A percentile compares a stretch with the other conserved stretches of the same genome.
Conservation (phyloP, 345 rosid genomes). For the Rhodamnia argentea region DNA sequence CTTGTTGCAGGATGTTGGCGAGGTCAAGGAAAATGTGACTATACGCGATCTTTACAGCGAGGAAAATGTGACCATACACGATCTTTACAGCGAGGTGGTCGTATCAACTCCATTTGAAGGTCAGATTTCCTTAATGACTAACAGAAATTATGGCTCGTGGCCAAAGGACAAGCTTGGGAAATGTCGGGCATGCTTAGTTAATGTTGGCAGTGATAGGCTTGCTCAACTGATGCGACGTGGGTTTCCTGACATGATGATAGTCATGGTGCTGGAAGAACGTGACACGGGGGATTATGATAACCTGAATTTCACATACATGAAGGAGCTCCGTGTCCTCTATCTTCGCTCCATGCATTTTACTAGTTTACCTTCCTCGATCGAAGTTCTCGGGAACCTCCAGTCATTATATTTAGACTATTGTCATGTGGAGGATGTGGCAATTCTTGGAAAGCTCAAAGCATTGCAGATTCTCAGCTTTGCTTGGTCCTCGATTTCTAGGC, state of each 20-base stretch:
- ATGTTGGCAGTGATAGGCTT: no score
- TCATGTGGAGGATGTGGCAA: background rate
- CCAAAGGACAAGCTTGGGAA: background rate
- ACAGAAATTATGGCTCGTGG: no score
- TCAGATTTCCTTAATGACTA: background rate
- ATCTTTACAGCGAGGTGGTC: background rate
- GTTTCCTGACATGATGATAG: background rate
- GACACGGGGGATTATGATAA: background rate
- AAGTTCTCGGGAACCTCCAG: background rate
- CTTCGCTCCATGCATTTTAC: background rate
- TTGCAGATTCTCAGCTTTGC: background rate
- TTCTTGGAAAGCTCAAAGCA: background rate
- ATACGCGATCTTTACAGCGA: background rate
- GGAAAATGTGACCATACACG: background rate
- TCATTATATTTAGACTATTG: background rate
- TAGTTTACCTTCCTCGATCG: fast-evolving
- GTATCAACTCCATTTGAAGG: fast-evolving
- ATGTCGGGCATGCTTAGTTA: background rate
- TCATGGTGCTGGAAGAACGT: background rate
- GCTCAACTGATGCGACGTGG: fast-evolving
- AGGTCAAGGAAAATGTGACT: background rate
- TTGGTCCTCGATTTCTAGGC: fast-evolving
- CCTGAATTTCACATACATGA: background rate
- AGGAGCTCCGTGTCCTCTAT: background rate
- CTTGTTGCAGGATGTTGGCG: background rate